These are phyloP conservation scores for Thalassiosira mediterranea DNA, from an alignment of 352 stramenopile genomes.

Conservation along the genomic window DNA sequence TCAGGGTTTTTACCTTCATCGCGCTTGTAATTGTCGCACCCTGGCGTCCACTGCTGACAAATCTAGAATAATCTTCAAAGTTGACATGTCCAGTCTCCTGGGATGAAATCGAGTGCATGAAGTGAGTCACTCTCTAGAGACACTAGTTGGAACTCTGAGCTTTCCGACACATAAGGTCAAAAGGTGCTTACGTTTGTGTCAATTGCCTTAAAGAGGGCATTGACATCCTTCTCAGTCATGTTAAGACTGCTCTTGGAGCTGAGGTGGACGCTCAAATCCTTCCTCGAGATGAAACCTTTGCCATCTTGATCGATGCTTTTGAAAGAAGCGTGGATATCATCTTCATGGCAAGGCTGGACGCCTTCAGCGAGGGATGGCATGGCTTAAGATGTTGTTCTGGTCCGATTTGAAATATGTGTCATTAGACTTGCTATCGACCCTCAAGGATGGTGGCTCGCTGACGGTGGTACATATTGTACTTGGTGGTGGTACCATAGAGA, in stretches of 20 bases:
- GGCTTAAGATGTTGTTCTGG: too few species aligned
- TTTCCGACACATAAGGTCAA: background rate
- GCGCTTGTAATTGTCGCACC: background rate
- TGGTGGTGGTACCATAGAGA: too few species aligned
- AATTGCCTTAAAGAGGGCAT: slow-evolving; percentile 4
- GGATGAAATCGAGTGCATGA: background rate
- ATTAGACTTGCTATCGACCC: too few species aligned
- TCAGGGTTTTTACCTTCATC: slow-evolving; percentile 19
- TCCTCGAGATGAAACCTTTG: slow-evolving; percentile 51
- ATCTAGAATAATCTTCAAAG: slow-evolving; percentile 1
- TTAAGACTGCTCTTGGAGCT: background rate
- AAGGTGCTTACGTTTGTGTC: slow-evolving; percentile 1
- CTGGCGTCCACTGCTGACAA: background rate
- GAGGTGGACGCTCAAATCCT: background rate
- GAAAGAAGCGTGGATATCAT: slow-evolving; percentile 81
- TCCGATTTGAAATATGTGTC: too few species aligned
- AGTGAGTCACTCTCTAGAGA: background rate
- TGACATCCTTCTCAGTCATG: background rate
- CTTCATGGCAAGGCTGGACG: too few species aligned
- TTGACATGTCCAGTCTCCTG: background rate
- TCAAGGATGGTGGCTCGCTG: too few species aligned
- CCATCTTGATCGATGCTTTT: slow-evolving; percentile 96
- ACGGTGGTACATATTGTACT: too few species aligned
- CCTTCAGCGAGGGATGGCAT: background rate
- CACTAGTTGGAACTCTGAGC: background rate